Evolutionary conservation across 2,329 filamentous ascomycete genomes (phyloP).

Genomic region (Lachnellula suecica): DNA sequence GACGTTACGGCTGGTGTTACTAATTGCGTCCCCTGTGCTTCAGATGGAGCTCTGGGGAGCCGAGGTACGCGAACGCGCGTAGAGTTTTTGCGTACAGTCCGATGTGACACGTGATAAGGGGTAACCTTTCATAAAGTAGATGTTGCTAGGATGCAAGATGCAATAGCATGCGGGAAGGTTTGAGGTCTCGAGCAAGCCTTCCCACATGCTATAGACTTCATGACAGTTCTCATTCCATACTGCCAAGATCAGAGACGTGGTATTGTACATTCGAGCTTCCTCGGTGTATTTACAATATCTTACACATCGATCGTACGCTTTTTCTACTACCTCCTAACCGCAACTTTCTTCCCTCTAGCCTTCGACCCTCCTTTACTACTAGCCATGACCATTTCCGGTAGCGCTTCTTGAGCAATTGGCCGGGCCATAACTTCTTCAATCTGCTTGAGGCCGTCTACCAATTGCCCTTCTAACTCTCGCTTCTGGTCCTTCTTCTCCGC

Average conservation of each 20-base stretch:
- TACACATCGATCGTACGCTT: constrained; percentile 15
- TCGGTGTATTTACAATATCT: constrained; percentile 21
- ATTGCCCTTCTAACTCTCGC: constrained; percentile 49
- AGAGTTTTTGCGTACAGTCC: too few species aligned
- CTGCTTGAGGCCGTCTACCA: constrained; percentile 57
- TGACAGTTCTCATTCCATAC: too few species aligned
- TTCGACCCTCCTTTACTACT: constrained; percentile 12
- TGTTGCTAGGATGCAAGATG: too few species aligned
- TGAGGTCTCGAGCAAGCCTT: too few species aligned
- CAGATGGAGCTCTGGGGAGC: too few species aligned
- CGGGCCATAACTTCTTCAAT: constrained; percentile 42
- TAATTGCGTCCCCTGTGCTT: too few species aligned
- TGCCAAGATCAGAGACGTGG: background rate
- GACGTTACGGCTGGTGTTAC: too few species aligned
- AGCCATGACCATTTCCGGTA: constrained; percentile 28
- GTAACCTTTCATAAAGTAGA: too few species aligned
- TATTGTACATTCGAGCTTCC: constrained; percentile 2
- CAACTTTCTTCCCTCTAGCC: constrained; percentile 22
- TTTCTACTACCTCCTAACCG: constrained; percentile 24
- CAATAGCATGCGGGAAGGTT: too few species aligned
- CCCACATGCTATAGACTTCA: too few species aligned
- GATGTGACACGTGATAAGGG: too few species aligned
- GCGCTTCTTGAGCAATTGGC: constrained; percentile 13
- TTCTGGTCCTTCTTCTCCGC: constrained; percentile 52
- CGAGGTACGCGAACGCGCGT: too few species aligned